Percentiles rank a stretch among this genome's conserved stretches.
phyloP scores from a whole-genome alignment of 768 basidiomycete genomes.

The Hortiboletus campestris region DNA sequence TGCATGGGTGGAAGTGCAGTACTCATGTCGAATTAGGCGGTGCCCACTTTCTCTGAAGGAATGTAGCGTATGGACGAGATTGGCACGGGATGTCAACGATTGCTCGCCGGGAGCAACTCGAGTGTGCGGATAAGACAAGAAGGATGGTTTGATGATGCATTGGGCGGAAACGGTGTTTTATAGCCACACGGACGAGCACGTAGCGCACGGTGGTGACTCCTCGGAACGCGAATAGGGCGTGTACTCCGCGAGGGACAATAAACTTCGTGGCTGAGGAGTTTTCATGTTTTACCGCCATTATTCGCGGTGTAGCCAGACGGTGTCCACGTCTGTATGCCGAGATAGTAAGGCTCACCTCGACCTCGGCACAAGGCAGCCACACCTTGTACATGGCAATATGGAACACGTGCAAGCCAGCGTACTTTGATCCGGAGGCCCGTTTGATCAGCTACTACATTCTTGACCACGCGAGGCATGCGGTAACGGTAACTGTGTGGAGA shows the following conservation, averaged over 20 bases:
- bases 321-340: conserved; percentile 16
- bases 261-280: conserved; percentile 11
- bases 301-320: conserved; percentile 11
- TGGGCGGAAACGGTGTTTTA: conserved; percentile 21
- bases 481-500: background rate
- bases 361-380: conserved; percentile 13
- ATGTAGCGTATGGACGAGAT: conserved; percentile 7
- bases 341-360: conserved; percentile 8
- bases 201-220: conserved; percentile 11
- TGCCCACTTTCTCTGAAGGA: conserved; percentile 8
- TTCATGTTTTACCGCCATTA: conserved; percentile 7
- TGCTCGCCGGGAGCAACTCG: conserved; percentile 32
- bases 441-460: conserved; percentile 11
- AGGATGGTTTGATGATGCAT: conserved; percentile 35
- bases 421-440: conserved; percentile 15
- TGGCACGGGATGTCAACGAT: conserved; percentile 4
- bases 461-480: conserved; percentile 15
- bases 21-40: conserved; percentile 24
- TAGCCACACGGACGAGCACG: conserved; percentile 15
- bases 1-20: conserved; percentile 35
- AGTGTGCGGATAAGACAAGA: conserved; percentile 40
- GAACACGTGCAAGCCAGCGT: conserved; percentile 17
- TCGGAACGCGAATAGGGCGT: conserved; percentile 29
- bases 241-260: conserved; percentile 30
- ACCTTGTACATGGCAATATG: conserved; percentile 1